Base-by-base conservation (phyloP, 768 basidiomycete genomes). In the Rhodotorula diobovata region DNA sequence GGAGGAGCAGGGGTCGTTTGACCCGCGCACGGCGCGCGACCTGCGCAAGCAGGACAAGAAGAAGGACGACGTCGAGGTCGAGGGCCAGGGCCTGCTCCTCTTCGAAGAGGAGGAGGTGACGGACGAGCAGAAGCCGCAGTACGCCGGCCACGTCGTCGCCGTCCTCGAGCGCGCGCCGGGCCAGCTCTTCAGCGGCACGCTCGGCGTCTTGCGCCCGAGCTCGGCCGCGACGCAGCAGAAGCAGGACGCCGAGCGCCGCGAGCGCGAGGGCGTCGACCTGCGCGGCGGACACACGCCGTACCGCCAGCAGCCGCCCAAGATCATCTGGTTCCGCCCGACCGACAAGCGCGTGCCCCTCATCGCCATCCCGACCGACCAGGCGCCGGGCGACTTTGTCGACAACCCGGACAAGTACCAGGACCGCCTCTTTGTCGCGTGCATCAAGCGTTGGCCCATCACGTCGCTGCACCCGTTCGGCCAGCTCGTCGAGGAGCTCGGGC, bases 301-400 rank as follows among this genome's bases (percentile, higher is more conserved):
- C 43, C 41, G n/a, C 28, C 89, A 89, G 39, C 85, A 89, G 76
- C 88, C 94, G 51, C 95, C 95, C 73, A 98, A 97, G 85, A 99
- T 99, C 74, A 94, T 99, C 57, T 99, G 96, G 96, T 98, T 99
- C 85, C 95, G 97, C 83, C 96, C 96, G 9, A 97, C 95, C 37
- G 94, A 97, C 83, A 99, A 99, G 81, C 90, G 96, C 67, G 96
- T 99, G 2, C 96, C 96, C 55, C 85, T 98, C 53, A 97, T 99
- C 78, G 96, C 96, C 66, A 99, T 99, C 72, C 95, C 73, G 39
- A 98, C 96, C 14, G 96, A 99, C 78, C 96, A 99, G 81, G 95
- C 96, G 0, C 96, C 96, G 1, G 63, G 85, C 28, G 94, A 98
- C 81, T 99, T 99, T 79, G 88, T 99, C 56, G 91, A 95, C 81